Base-by-base conservation (phyloP, 2,329 filamentous ascomycete genomes). In the Fusarium dimerum region DNA sequence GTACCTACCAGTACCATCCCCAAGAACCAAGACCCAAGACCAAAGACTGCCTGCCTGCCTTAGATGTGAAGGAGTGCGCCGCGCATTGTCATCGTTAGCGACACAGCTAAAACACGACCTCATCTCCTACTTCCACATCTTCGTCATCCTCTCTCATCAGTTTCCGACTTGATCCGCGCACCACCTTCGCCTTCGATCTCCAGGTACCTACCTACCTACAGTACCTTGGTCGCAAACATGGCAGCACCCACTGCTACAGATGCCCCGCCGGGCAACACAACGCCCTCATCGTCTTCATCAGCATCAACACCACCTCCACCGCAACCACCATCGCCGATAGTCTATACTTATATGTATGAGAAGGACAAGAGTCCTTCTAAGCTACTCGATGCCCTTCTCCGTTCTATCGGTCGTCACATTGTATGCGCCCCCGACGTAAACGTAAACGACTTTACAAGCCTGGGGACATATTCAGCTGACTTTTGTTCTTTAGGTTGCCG, bases 341-440 rank as follows among this genome's bases (percentile, higher is more conserved):
- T 71, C 50, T 90, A 89, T 73, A 82, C 83, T 45, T 86, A 87
- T 68, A 78, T 92, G 64, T 89, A 89, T 65, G 80, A 85, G 59
- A 71, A 76, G 36, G 78, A 89, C 69, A 90, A 90, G 70, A 82
- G 80, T 44, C 84, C 88, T 6, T 86, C 87, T 5, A 80, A 81
- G 47, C 69, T 86, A 42, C 78, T 92, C 29, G 81, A 88, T 69
- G 84, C 85, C 49, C 76, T 92, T 32, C 78, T 91, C 58, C 74
- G 84, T 61, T 85, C 86, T 32, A 84, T 92, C 61, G 87, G 83
- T 42, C 78, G 80, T 52, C 75, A 89, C 64, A 88, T 92, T 68
- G 89, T 92, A 79, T 73, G 85, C 72, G 42, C 52, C 6, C 44
- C 16, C 43, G 12, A 34, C 42, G 51, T 39, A n/a, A n/a, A n/a